Conservation (phyloP, 2,329 filamentous ascomycete genomes). For the Geosmithia morbida region DNA sequence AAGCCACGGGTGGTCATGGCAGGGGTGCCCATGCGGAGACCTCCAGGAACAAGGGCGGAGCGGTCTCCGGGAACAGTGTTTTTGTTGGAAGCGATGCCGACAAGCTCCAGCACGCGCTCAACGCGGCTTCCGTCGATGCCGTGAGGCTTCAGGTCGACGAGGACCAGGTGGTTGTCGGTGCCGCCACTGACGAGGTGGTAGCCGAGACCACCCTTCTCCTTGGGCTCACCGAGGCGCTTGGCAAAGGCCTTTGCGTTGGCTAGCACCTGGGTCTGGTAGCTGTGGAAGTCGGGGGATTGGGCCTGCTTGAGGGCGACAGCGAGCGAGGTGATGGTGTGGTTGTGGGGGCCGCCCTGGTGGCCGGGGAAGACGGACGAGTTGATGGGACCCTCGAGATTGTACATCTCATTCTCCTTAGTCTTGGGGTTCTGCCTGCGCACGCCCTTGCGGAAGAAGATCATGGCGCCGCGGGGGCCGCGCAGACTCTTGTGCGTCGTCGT, state of each 20-base stretch:
- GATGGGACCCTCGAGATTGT: constrained; percentile 85
- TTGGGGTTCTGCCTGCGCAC: constrained; percentile 72
- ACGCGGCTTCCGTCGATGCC: constrained; percentile 79
- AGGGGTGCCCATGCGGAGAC: constrained; percentile 84
- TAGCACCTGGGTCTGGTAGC: constrained; percentile 83
- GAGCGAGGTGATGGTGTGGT: constrained; percentile 95
- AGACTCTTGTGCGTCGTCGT: constrained; percentile 98
- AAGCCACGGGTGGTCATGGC: constrained; percentile 98
- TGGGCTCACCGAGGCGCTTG: constrained; percentile 45
- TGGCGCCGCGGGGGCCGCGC: constrained; percentile 83
- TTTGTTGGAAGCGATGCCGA: constrained; percentile 97
- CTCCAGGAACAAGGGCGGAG: constrained; percentile 84
- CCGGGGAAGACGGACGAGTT: constrained; percentile 96
- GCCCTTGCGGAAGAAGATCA: constrained; percentile 97
- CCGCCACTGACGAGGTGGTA: constrained; percentile 88
- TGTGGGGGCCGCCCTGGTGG: constrained; percentile 95
- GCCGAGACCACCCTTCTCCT: constrained; percentile 63
- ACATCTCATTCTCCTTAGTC: constrained; percentile 72
- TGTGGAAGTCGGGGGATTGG: constrained; percentile 74
- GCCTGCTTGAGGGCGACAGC: constrained; percentile 92
- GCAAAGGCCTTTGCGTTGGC: constrained; percentile 84
- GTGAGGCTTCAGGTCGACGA: constrained; percentile 82
- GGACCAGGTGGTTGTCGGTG: constrained; percentile 93
- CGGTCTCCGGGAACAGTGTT: constrained; percentile 95
- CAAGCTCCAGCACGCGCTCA: constrained; percentile 78